Evolutionary conservation across 495 filamentous ascomycete genomes (phyloP).

Genomic region (Pyrenopolyporus hunteri): DNA sequence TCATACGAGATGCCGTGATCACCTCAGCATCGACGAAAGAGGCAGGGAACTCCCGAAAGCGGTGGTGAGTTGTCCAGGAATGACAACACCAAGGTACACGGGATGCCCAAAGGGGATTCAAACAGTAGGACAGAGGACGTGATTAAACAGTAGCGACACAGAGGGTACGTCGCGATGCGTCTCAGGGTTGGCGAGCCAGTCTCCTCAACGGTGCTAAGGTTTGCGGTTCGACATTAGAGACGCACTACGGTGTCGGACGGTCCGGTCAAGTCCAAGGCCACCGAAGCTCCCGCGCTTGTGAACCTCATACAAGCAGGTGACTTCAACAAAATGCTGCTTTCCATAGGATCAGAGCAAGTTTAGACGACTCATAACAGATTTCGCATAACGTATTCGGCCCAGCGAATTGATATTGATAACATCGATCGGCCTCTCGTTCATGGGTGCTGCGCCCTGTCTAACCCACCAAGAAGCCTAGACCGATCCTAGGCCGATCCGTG

Average conservation of each 20-base stretch:
- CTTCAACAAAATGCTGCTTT: background rate
- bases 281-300: background rate
- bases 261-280: background rate
- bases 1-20: slow-evolving; percentile 30
- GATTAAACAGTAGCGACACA: slow-evolving; percentile 37
- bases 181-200: slow-evolving; percentile 34
- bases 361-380: background rate
- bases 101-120: slow-evolving; percentile 27
- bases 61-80: slow-evolving; percentile 38
- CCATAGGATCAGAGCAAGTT: background rate
- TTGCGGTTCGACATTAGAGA: slow-evolving; percentile 29
- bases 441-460: slow-evolving; percentile 21
- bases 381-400: background rate
- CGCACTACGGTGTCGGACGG: slow-evolving; percentile 24
- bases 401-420: slow-evolving; percentile 10
- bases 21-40: slow-evolving; percentile 32
- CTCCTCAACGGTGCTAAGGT: slow-evolving; percentile 17
- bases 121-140: slow-evolving; percentile 35
- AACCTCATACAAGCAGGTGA: slow-evolving; percentile 3
- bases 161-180: slow-evolving; percentile 35
- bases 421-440: background rate
- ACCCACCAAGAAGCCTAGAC: slow-evolving; percentile 15
- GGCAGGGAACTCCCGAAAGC: slow-evolving; percentile 29
- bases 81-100: slow-evolving; percentile 30
- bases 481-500: background rate